Base-by-base conservation (phyloP, 257 asterid genomes). In the Ocimum tenuiflorum region DNA sequence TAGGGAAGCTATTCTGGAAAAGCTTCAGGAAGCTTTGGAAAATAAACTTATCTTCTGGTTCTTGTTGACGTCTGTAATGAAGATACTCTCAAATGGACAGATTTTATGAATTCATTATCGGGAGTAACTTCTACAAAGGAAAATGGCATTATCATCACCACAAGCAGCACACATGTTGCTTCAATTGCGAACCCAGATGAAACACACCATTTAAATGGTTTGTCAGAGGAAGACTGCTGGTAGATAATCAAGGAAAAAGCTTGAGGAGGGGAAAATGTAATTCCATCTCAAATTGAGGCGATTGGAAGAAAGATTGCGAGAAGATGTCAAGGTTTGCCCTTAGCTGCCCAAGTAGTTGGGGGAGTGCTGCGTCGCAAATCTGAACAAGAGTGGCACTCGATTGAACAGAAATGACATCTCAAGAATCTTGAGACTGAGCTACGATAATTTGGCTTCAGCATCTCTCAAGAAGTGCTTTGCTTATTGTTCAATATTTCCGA, bases 391-490 rank as follows among this genome's bases (percentile, higher is more conserved):
- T 50, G 56, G 33, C 13, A 3, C 33, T 19, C 33, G 3, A 20
- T 50, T 0, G 15, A 50, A 8, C 13, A 50, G 43, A n/a, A 12
- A 59, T n/a, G n/a, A 2, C 10, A 9, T 48, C 3, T n/a, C n/a
- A n/a, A 27, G 19, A 20, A 54, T 67, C 11, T 69, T 79, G 20
- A 72, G 60, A 33, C 7, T 75, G 22, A 79, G 81, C 24, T 79
- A 56, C 22, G 77, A 72, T 63, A 22, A 51, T 48, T 60, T 79
- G 52, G 53, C 75, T 43, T 49, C 57, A n/a, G 4, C 68, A 15
- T 22, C 59, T 0, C 36, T 52, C n/a, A 52, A 52, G 59, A 52
- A 23, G 19, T 52, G 59, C 11, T 76, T 80, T 27, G 73, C 73
- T 1, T 79, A 75, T 27, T 75, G 74, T 23, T 75, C 72, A 0